phyloP scores from a whole-genome alignment of 208 protist genomes.

The Baffinella frigidus region DNA sequence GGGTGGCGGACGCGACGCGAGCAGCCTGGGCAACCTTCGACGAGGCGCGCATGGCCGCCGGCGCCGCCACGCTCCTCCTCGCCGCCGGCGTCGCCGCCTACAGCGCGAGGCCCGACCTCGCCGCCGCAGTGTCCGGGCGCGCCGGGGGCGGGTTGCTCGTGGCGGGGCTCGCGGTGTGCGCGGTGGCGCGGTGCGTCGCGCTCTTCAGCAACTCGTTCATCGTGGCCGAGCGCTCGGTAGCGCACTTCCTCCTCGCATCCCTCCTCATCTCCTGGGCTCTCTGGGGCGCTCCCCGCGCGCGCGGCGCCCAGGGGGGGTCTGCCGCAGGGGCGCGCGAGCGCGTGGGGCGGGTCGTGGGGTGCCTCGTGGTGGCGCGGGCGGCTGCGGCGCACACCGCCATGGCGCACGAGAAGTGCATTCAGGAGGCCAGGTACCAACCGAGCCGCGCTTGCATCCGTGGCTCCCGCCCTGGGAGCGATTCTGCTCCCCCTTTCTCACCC shows the following conservation, averaged over 20 bases:
- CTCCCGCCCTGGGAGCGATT: too few relatives aligned
- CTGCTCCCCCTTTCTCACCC: too few relatives aligned
- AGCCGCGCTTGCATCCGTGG: too few relatives aligned
- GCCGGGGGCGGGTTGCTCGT: too few relatives aligned
- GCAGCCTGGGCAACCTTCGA: slow-evolving; percentile 35
- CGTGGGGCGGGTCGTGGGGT: background rate
- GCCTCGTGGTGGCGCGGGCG: background rate
- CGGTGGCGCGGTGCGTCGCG: background rate
- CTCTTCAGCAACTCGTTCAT: slow-evolving; percentile 52
- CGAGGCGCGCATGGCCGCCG: background rate
- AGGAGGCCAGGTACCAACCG: too few relatives aligned
- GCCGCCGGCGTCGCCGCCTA: background rate
- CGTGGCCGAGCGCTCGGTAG: background rate
- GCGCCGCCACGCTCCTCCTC: background rate
- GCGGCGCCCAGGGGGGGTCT: background rate
- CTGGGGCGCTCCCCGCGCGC: background rate
- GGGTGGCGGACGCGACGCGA: background rate
- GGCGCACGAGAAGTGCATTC: background rate
- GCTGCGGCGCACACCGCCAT: background rate
- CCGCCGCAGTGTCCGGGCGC: background rate
- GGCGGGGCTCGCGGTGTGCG: background rate
- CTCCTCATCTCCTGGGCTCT: background rate
- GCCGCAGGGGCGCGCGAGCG: background rate
- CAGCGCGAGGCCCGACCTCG: background rate
- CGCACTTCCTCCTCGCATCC: slow-evolving; percentile 27